Evolutionary conservation across 176 grass and related monocot species (phyloP).

Genomic region (Carex cristatella): DNA sequence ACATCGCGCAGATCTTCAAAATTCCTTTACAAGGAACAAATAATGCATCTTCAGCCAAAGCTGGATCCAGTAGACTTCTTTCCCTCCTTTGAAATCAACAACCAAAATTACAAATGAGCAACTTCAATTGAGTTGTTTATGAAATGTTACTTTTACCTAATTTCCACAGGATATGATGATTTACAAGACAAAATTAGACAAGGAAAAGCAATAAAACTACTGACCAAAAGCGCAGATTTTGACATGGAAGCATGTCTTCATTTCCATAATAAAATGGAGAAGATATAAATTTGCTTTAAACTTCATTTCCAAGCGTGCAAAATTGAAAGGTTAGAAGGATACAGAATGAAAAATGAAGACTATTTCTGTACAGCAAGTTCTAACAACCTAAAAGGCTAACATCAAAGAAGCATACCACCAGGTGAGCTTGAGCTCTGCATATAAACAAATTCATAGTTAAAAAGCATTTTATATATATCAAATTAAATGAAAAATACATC

Average conservation of each 20-base stretch:
- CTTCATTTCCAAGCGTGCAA: background rate
- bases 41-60: conserved; percentile 55
- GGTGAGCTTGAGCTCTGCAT: background rate
- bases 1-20: conserved; percentile 77
- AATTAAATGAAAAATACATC: background rate
- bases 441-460: background rate
- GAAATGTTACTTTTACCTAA: conserved; percentile 1
- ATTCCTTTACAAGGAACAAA: conserved; percentile 82
- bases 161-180: background rate
- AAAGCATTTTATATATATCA: background rate
- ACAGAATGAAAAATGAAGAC: background rate
- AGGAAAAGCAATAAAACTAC: conserved; percentile 23
- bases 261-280: conserved; percentile 70
- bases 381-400: background rate
- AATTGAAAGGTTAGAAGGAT: conserved; percentile 1
- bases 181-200: background rate
- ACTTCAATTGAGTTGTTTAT: background rate
- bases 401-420: background rate
- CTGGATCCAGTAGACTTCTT: conserved; percentile 54
- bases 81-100: conserved; percentile 55
- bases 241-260: conserved; percentile 84
- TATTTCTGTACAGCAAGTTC: conserved; percentile 1
- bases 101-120: background rate
- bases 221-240: conserved; percentile 94
- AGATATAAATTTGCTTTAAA: too few species aligned